phyloP scores from a whole-genome alignment of 192 early-diverging fungal species.

The Glomus cerebriforme region DNA sequence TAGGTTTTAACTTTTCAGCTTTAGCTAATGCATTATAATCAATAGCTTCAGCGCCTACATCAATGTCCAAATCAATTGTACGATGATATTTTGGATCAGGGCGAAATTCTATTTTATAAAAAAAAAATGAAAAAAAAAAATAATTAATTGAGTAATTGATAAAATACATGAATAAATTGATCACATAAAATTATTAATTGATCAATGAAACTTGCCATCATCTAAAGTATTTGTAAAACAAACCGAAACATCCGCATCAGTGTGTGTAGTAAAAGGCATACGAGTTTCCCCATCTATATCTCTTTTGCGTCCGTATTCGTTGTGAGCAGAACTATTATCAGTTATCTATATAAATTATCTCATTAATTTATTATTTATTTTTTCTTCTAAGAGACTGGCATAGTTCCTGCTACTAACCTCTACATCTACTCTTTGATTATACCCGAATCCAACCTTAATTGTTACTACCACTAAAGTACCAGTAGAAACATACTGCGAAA shows the following conservation, averaged over 20 bases:
- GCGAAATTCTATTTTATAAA: conserved; percentile 46
- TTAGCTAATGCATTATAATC: conserved; percentile 70
- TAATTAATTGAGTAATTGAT: neutral
- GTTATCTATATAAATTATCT: conserved; percentile 50
- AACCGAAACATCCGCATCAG: conserved; percentile 79
- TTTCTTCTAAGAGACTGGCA: neutral
- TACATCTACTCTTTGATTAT: conserved; percentile 70
- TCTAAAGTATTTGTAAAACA: conserved; percentile 82
- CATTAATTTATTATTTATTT: neutral
- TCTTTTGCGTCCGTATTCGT: conserved; percentile 71
- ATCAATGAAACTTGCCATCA: conserved; percentile 45
- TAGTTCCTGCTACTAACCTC: conserved; percentile 48
- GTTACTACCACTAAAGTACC: conserved; percentile 71
- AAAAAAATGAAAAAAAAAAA: neutral
- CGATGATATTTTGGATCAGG: conserved; percentile 56
- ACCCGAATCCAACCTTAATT: conserved; percentile 69
- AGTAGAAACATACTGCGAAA: conserved; percentile 76
- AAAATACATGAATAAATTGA: neutral
- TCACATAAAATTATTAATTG: neutral
- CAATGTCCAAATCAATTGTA: conserved; percentile 74
- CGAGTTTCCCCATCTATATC: conserved; percentile 64
- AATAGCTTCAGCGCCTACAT: conserved; percentile 83
- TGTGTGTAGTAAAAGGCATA: conserved; percentile 81
- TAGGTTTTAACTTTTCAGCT: conserved; percentile 81
- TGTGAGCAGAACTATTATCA: conserved; percentile 70